phyloP scores from a whole-genome alignment of 805 yeast species.

The Yarrowia alimentaria region DNA sequence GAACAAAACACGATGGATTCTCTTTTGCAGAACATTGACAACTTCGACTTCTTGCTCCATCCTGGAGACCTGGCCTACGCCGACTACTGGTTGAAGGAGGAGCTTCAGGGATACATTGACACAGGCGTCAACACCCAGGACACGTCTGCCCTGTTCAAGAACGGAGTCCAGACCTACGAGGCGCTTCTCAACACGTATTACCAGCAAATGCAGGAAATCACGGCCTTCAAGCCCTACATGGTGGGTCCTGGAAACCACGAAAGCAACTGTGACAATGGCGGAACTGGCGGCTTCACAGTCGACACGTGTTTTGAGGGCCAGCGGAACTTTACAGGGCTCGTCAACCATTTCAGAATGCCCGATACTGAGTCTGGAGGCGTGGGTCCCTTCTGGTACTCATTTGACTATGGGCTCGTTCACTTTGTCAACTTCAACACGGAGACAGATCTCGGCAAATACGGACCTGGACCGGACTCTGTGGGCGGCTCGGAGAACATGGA shows the following conservation, averaged over 20 bases:
- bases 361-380: slow-evolving; percentile 34
- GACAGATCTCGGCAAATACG: slow-evolving; percentile 36
- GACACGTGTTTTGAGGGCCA: slow-evolving; percentile 34
- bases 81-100: slow-evolving; percentile 37
- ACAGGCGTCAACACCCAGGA: slow-evolving; percentile 24
- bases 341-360: slow-evolving; percentile 39
- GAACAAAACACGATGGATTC: slow-evolving; percentile 33
- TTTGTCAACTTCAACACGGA: slow-evolving; percentile 38
- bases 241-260: slow-evolving; percentile 38
- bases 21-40: slow-evolving; percentile 29
- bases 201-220: slow-evolving; percentile 31
- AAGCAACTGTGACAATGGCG: slow-evolving; percentile 33
- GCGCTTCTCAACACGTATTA: slow-evolving; percentile 34
- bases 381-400: slow-evolving; percentile 40
- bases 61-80: slow-evolving; percentile 40
- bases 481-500: slow-evolving; percentile 17
- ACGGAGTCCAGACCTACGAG: slow-evolving; percentile 31
- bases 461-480: slow-evolving; percentile 31
- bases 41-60: slow-evolving; percentile 35
- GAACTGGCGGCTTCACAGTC: slow-evolving; percentile 26
- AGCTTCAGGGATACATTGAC: slow-evolving; percentile 29
- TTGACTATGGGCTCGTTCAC: slow-evolving; percentile 39
- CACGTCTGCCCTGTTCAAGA: slow-evolving; percentile 3
- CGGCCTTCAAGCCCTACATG: slow-evolving; percentile 34
- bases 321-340: slow-evolving; percentile 37